Evolutionary conservation across 352 stramenopile genomes (phyloP), one percentile per base, ranked within the genome.

Genomic region (Phytophthora colocasiae): DNA sequence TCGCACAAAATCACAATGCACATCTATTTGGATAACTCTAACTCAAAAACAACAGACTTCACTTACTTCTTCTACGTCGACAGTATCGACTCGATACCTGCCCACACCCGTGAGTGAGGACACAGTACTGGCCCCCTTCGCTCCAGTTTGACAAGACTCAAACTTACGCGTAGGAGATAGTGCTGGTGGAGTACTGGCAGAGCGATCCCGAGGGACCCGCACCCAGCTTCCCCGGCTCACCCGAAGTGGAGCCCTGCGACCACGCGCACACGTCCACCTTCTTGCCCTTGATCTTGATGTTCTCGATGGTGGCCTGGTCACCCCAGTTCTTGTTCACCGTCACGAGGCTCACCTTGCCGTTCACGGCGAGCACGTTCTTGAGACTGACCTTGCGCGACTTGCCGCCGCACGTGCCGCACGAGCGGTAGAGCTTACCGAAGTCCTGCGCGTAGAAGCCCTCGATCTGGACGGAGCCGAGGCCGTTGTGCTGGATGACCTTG

Each of bases 141-240:
- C 4, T 29, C 24, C 24, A 22, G 27, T 53, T 40, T 17, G 15
- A n/a, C 31, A 24, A 2, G 46, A 40, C 27, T 26, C n/a, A 15
- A 31, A 8, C 36, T 69, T 59, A 62, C 0, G 39, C 58, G 46
- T 67, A 66, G 8, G 50, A 40, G 47, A 74, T 26, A 19, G 58
- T 59, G 57, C 46, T 63, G 14, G 64, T 58, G n/a, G 64, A 67
- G 58, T 73, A 73, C 51, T 60, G 29, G 52, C 64, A 73, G 57
- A 73, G 64, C 39, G 50, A 56, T 14, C 64, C 64, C 41, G 57
- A 73, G n/a, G 12, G 51, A 53, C 64, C 64, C 8, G 45, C 52
- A 1, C 64, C 57, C 38, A 52, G 22, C 41, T 58, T 46, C 47
- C n/a, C 45, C 52, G 17, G 57, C 27, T 65, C 47, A 38, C 57